Conservation (phyloP, 352 stramenopile genomes). For the Phytopythium ostracodes region DNA sequence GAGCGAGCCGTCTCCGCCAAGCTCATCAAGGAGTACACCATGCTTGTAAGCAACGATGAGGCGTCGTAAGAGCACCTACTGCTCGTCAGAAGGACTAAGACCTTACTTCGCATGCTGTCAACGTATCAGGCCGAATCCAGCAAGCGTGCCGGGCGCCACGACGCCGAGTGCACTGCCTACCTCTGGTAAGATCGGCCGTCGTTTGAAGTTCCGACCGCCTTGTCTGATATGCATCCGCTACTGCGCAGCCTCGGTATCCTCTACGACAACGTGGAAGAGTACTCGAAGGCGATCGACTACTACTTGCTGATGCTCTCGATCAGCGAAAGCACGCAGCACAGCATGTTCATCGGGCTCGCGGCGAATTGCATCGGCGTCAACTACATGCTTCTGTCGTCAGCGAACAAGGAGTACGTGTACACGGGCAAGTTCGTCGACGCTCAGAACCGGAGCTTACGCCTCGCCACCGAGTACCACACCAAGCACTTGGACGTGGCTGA, state of each 20-base stretch:
- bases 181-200: slow-evolving; percentile 45
- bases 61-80: not conserved
- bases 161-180: slow-evolving; percentile 81
- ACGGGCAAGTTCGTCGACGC: slow-evolving; percentile 65
- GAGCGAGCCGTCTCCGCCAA: slow-evolving; percentile 64
- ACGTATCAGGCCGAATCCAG: slow-evolving; percentile 58
- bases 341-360: slow-evolving; percentile 66
- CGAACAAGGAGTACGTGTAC: slow-evolving; percentile 60
- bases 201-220: too few species aligned
- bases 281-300: slow-evolving; percentile 76
- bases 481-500: slow-evolving; percentile 79
- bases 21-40: slow-evolving; percentile 76
- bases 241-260: slow-evolving; percentile 66
- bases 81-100: not conserved
- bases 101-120: not conserved
- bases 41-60: slow-evolving; percentile 31
- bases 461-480: slow-evolving; percentile 57
- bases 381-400: slow-evolving; percentile 73
- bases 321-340: slow-evolving; percentile 77
- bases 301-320: slow-evolving; percentile 86
- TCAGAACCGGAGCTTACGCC: slow-evolving; percentile 39
- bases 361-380: slow-evolving; percentile 89
- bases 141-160: slow-evolving; percentile 74
- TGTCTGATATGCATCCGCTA: not conserved
- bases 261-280: slow-evolving; percentile 86